Conservation (phyloP, 2,329 filamentous ascomycete genomes). For the Hirsutella rhossiliensis region DNA sequence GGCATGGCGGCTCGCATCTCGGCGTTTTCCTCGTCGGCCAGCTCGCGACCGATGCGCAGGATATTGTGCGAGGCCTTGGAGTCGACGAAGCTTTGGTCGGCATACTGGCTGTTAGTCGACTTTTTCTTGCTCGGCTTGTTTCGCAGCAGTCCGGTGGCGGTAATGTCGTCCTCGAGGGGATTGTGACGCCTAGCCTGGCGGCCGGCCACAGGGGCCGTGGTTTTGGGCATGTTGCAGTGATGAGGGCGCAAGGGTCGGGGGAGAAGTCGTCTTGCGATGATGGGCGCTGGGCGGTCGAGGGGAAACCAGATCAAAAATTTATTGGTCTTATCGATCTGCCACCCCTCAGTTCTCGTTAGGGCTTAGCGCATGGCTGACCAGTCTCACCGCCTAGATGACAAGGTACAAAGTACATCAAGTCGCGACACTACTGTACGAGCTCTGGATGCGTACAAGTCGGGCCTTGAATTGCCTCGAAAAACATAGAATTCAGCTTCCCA, state of each 20-base stretch:
- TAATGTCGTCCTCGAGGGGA: conserved; percentile 79
- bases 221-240: conserved; percentile 61
- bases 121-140: conserved; percentile 63
- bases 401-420: not conserved
- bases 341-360: conserved; percentile 19
- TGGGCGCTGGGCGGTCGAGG: not conserved
- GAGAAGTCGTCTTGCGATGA: not conserved
- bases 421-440: no score
- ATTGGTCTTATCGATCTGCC: conserved; percentile 26
- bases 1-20: conserved; percentile 19
- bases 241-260: not conserved
- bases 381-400: not conserved
- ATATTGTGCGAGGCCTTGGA: conserved; percentile 83
- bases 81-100: conserved; percentile 66
- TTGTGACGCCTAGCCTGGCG: conserved; percentile 65
- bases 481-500: no score
- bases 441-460: no score
- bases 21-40: conserved; percentile 65
- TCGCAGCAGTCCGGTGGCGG: conserved; percentile 57
- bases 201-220: conserved; percentile 43
- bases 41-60: conserved; percentile 75
- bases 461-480: no score
- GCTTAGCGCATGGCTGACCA: conserved; percentile 13
- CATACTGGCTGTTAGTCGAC: conserved; percentile 47
- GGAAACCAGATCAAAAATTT: conserved; percentile 21